Percentiles rank a stretch among this genome's conserved stretches.
phyloP scores from a whole-genome alignment of 257 asterid species.

The Petrea volubilis region DNA sequence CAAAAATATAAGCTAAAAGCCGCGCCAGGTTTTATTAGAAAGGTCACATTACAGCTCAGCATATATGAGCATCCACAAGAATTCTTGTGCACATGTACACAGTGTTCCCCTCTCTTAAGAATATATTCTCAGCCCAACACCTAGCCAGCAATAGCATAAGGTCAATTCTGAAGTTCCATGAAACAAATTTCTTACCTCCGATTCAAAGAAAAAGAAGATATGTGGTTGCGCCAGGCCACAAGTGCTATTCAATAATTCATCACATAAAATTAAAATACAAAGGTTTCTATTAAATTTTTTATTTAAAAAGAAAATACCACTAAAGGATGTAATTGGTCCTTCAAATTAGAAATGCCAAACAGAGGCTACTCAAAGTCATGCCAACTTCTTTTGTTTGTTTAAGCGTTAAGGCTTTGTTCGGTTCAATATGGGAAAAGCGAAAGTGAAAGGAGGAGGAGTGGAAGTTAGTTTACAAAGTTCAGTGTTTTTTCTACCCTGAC shows the following conservation, averaged over 20 bases:
- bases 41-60: neutral
- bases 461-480: neutral
- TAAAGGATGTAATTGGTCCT: neutral
- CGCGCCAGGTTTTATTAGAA: constrained; percentile 12
- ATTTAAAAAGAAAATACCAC: neutral
- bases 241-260: neutral
- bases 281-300: neutral
- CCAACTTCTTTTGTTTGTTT: neutral
- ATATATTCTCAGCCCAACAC: neutral
- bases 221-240: neutral
- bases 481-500: neutral
- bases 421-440: neutral
- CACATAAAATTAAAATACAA: neutral
- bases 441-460: neutral
- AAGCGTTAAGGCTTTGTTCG: neutral
- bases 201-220: neutral
- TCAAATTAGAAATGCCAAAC: neutral
- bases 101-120: neutral
- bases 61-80: neutral
- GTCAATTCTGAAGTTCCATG: neutral
- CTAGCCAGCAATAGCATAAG: neutral
- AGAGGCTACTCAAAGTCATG: neutral
- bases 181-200: neutral
- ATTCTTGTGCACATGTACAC: neutral
- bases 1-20: neutral